These are phyloP conservation scores for Aspergillus sp. DNA, from an alignment of 2,329 filamentous ascomycete species.

Conservation along the genomic window DNA sequence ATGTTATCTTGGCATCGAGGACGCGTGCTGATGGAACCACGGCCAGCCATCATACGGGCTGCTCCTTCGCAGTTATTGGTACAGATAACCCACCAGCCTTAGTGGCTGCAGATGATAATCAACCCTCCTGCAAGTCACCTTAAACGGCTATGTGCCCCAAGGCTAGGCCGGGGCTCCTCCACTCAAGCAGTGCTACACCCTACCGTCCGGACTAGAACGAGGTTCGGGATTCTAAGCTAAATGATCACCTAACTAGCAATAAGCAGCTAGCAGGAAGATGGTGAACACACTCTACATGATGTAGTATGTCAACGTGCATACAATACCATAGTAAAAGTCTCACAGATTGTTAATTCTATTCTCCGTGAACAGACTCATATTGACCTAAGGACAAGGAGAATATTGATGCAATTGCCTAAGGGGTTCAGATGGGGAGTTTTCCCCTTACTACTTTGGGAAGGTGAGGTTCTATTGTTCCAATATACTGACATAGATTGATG, in stretches of 20 bases:
- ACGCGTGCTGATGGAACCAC: background rate
- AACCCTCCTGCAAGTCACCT: conserved; percentile 23
- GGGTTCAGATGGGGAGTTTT: background rate
- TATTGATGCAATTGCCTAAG: background rate
- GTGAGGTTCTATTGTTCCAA: too few species aligned
- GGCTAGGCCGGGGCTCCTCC: conserved; percentile 1
- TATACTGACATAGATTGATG: background rate
- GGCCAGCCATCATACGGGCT: conserved; percentile 1
- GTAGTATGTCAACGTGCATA: too few species aligned
- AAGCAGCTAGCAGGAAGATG: background rate
- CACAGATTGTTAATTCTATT: too few species aligned
- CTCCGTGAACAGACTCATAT: background rate
- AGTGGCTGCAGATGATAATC: conserved; percentile 26
- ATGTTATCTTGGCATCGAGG: conserved; percentile 12
- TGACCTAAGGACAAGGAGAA: background rate
- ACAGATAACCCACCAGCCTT: conserved; percentile 13
- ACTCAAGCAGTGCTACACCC: background rate
- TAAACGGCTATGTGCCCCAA: conserved; percentile 21
- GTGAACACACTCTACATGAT: background rate
- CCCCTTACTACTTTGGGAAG: too few species aligned
- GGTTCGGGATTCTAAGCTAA: background rate
- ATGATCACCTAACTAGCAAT: background rate
- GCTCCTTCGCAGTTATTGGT: background rate
- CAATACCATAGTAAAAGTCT: too few species aligned
- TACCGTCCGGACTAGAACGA: background rate